Conservation (phyloP, 139 green algal genomes). For the Parachlorella kessleri region DNA sequence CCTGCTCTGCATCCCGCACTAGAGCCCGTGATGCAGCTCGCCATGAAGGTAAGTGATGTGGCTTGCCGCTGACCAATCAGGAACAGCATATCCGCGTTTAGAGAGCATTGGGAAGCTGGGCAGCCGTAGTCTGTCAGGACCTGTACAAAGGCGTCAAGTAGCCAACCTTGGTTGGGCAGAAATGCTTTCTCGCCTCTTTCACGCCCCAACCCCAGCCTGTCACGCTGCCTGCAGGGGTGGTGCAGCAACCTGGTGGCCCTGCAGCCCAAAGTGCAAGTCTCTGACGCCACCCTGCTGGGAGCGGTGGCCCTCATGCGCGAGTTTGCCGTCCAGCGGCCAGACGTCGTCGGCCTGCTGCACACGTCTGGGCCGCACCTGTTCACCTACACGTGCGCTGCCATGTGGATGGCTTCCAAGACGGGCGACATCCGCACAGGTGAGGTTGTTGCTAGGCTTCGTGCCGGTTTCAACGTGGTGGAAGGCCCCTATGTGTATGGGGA, state of each 20-base stretch:
- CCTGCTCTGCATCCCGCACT: background rate
- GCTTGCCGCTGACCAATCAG: too few relatives aligned
- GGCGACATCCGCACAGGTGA: slow-evolving; percentile 13
- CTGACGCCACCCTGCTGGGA: slow-evolving; percentile 10
- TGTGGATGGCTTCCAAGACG: slow-evolving; percentile 23
- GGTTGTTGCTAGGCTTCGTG: too few relatives aligned
- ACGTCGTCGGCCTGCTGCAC: background rate
- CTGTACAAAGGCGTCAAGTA: too few relatives aligned
- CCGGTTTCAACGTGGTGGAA: too few relatives aligned
- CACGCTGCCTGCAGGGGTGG: slow-evolving; percentile 13
- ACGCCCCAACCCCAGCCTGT: too few relatives aligned
- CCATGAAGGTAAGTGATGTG: background rate
- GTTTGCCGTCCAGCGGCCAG: background rate
- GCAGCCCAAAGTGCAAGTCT: slow-evolving; percentile 22
- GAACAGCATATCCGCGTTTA: too few relatives aligned
- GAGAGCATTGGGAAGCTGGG: too few relatives aligned
- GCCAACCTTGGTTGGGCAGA: too few relatives aligned
- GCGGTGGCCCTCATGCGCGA: slow-evolving; percentile 11
- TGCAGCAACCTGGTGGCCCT: slow-evolving; percentile 8
- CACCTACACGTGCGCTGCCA: slow-evolving; percentile 14
- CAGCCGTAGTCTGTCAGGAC: too few relatives aligned
- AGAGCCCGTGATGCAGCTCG: background rate
- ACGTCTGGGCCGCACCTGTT: slow-evolving; percentile 6
- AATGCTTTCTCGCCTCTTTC: too few relatives aligned
- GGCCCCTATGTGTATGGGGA: too few relatives aligned